Evolutionary conservation across 1,284 basidiomycete genomes (phyloP), one percentile per base, ranked within the genome.

Genomic region (Mycosarcoma maydis): DNA sequence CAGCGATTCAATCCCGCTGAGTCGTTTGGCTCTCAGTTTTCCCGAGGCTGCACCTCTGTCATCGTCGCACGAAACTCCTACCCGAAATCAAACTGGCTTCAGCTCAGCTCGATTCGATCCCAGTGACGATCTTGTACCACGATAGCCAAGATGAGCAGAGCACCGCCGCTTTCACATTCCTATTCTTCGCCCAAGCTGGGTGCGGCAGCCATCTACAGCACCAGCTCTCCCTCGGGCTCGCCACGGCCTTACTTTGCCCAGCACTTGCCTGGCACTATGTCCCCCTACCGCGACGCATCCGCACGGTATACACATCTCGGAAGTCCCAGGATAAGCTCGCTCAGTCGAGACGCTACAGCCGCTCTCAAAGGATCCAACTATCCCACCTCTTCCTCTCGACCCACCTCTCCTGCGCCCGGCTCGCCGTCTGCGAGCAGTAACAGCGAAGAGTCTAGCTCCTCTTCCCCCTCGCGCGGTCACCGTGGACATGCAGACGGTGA

Each of bases 201-300:
- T 22, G 58, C 60, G 8, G 66, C 61, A 16, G 55, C 61, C 24
- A 40, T 60, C 16, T 65, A 71, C 39, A 62, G 58, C 27, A 65
- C 62, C 27, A 54, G 42, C 39, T 78, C 76, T 16, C 76, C 76
- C 2, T 43, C 45, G n/a, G 72, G 69, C 3, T 78, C 76, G n/a
- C 76, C 76, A 4, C 69, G 76, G 20, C 70, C 70, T 5, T 52
- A 59, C 50, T 51, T 75, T 32, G 47, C 72, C 13, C 70, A 76
- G 42, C 75, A 77, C 34, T 58, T 78, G 13, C 70, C 76, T 0
- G 65, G 58, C 16, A 65, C 73, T 8, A 50, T 78, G 13, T 78
- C 78, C 10, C 78, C 78, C 7, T 80, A 78, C 32, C 70, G 78
- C 32, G 78, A 80, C 37, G 75, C 76, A 0, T 65, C 76, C 6